Evolutionary conservation across 2,329 filamentous ascomycete species (phyloP).

Genomic region (Ophiostoma piceae): DNA sequence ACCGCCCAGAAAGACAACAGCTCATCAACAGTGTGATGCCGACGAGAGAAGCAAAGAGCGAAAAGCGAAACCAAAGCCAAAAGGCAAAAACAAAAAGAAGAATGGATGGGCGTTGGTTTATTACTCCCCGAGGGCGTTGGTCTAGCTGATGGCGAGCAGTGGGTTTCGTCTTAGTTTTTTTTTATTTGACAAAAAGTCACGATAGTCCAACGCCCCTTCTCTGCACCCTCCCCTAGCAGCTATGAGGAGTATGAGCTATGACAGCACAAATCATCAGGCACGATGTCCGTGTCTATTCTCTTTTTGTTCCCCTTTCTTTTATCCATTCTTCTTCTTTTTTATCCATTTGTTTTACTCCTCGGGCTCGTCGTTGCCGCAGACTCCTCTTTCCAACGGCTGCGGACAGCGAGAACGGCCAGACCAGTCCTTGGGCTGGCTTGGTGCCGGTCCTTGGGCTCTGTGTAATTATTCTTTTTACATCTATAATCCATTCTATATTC

Average conservation of each 20-base stretch:
- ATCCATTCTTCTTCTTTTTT: not conserved
- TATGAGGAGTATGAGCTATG: not conserved
- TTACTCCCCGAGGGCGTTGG: not conserved
- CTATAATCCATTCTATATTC: not conserved
- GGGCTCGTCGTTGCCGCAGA: slow-evolving; percentile 12
- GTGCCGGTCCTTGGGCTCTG: not conserved
- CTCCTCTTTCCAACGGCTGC: slow-evolving; percentile 1
- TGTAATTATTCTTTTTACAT: not conserved
- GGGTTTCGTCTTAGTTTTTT: not conserved
- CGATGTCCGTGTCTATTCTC: not conserved
- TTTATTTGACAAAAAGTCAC: not conserved
- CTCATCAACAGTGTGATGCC: not conserved
- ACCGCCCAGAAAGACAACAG: not conserved
- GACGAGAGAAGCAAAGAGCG: not conserved
- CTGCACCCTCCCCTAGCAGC: not conserved
- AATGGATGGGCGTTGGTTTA: slow-evolving; percentile 11
- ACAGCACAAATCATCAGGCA: slow-evolving; percentile 11
- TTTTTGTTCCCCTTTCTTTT: slow-evolving; percentile 1
- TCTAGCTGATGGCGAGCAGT: not conserved
- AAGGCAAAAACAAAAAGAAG: not conserved
- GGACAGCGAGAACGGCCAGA: slow-evolving; percentile 11
- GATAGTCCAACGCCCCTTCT: slow-evolving; percentile 12
- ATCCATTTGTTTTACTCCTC: not conserved
- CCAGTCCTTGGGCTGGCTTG: not conserved
- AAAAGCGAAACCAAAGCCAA: not conserved